Conservation (phyloP, 2,329 filamentous ascomycete species). For the Monosporascus sp. region DNA sequence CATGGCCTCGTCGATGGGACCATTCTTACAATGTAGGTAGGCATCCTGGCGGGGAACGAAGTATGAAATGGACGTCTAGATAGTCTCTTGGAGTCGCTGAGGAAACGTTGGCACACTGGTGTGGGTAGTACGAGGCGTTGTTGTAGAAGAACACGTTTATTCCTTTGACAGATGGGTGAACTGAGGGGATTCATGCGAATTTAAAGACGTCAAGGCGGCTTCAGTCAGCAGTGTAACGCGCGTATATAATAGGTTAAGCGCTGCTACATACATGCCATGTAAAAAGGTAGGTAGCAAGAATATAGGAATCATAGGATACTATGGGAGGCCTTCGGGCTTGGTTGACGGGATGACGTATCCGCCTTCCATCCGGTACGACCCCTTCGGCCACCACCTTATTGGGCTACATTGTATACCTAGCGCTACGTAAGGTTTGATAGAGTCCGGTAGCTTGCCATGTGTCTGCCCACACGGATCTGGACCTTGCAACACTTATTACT, state of each 20-base stretch:
- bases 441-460: too few species aligned
- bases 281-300: too few species aligned
- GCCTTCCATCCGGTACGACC: neutral
- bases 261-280: too few species aligned
- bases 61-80: constrained; percentile 7
- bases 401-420: too few species aligned
- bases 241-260: too few species aligned
- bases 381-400: too few species aligned
- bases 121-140: constrained; percentile 1
- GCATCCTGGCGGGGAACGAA: constrained; percentile 35
- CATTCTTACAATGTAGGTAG: constrained; percentile 48
- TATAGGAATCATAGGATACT: too few species aligned
- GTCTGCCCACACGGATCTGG: too few species aligned
- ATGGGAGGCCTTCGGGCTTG: neutral
- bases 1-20: constrained; percentile 10
- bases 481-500: too few species aligned
- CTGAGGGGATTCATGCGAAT: constrained; percentile 7
- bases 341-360: neutral
- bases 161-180: constrained; percentile 2
- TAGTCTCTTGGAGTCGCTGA: neutral
- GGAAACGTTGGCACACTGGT: neutral
- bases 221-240: neutral
- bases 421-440: too few species aligned
- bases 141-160: constrained; percentile 3
- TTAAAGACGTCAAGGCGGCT: neutral